Base-by-base conservation (phyloP, 2,329 filamentous ascomycete genomes). In the Monilinia vaccinii-corymbosi region DNA sequence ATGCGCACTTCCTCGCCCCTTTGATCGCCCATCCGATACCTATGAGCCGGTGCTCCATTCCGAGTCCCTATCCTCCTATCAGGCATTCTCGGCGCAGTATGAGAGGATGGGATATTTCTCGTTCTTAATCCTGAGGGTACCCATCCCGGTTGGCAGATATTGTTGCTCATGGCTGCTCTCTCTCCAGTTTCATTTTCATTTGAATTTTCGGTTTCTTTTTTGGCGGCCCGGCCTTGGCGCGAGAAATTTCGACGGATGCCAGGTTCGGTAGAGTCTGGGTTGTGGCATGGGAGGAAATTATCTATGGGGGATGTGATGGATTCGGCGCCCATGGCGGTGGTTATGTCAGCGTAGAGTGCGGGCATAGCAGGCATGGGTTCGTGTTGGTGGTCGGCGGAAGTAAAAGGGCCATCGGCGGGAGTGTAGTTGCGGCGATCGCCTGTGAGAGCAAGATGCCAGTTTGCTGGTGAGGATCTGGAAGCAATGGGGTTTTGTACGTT, bases 371-470 rank as follows among this genome's bases (percentile, higher is more conserved):
- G 40, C 40, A 59, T 53, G 11, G 57, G 56, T 16, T 46, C 56
- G 31, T 59, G 38, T 8, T 58, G 34, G 40, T 59, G 38, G 21
- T 28, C 9, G n/a, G n/a, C 11, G 28, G 28, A 52, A 2, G 31
- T 21, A 16, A 16, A 28, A 6, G 21, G 38, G 18, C 18, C 21
- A 23, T 53, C 57, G 10, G 57, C 10, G 21, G 57, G 57, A 7
- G 48, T 28, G 38, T 59, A 59, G 14, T 48, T 59, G 21, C 57
- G 47, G 10, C 48, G 56, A 34, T 59, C 48, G 23, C 56, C 56
- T 1, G 56, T 59, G 5, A 59, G 21, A n/a, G 56, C 56, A 8
- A 59, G 40, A 9, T 59, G 56, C 56, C 56, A 59, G 28, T 53
- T 53, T 42, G 48, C 40, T 32, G 31, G n/a, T 5, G 48, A 10